phyloP scores from a whole-genome alignment of 176 grass and related monocot species.

The Ensete ventricosum region DNA sequence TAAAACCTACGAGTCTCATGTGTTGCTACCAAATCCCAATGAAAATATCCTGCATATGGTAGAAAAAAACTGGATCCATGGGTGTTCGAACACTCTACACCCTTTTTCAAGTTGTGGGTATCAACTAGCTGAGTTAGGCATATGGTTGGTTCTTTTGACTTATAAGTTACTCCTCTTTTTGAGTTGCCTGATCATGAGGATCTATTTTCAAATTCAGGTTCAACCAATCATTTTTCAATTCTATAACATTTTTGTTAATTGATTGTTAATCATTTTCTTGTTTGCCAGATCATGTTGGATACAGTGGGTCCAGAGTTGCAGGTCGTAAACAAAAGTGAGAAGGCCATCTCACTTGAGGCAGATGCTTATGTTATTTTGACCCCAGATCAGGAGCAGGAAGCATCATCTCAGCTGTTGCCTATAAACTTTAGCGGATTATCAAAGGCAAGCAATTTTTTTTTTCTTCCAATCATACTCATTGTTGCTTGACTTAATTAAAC shows the following conservation, averaged over 20 bases:
- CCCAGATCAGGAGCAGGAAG: conserved; percentile 54
- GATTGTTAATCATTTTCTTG: not conserved
- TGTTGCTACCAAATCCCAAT: not conserved
- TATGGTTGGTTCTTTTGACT: not conserved
- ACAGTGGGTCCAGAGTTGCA: conserved; percentile 90
- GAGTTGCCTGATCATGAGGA: not conserved
- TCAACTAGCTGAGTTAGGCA: not conserved
- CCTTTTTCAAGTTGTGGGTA: too few relatives aligned
- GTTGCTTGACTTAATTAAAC: too few relatives aligned
- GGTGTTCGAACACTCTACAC: not conserved
- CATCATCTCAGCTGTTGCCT: conserved; percentile 61
- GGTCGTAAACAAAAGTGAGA: conserved; percentile 76
- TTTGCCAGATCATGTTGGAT: conserved; percentile 77
- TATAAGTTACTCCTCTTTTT: not conserved
- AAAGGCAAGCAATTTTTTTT: conserved; percentile 34
- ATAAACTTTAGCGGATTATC: conserved; percentile 86
- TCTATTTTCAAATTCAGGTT: not conserved
- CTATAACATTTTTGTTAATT: not conserved
- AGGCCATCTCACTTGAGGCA: conserved; percentile 70
- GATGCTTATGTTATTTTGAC: conserved; percentile 70
- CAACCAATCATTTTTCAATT: not conserved
- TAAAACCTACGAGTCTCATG: not conserved
- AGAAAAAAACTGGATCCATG: not conserved
- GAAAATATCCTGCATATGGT: not conserved
- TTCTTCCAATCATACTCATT: not conserved